phyloP scores from a whole-genome alignment of 352 stramenopile species.

The Phytophthora cactorum region DNA sequence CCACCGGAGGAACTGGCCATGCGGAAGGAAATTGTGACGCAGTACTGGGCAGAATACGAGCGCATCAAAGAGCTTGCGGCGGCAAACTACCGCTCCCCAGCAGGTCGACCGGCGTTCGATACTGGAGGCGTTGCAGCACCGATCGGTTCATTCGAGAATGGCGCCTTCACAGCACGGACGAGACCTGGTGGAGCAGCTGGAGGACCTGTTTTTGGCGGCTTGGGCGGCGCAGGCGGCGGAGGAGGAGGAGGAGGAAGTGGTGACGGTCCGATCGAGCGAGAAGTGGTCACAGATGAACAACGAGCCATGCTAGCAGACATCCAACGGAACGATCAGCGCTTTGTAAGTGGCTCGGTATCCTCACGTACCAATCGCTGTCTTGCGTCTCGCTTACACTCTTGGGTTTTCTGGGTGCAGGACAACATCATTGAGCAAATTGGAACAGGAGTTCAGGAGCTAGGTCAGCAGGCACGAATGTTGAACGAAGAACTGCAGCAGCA shows the following conservation, averaged over 20 bases:
- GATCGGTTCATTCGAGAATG: slow-evolving; percentile 73
- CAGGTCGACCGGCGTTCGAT: slow-evolving; percentile 51
- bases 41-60: slow-evolving; percentile 81
- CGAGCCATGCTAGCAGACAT: slow-evolving; percentile 75
- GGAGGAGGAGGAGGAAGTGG: slow-evolving; percentile 28
- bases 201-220: slow-evolving; percentile 37
- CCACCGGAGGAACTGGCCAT: slow-evolving; percentile 75
- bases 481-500: slow-evolving; percentile 89
- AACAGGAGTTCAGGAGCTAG: slow-evolving; percentile 78
- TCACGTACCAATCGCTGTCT: not conserved
- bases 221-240: slow-evolving; percentile 33
- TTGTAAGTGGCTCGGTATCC: slow-evolving; percentile 51
- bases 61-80: slow-evolving; percentile 80
- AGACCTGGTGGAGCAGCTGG: slow-evolving; percentile 25
- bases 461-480: slow-evolving; percentile 73
- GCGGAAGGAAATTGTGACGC: slow-evolving; percentile 78
- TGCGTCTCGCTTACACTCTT: not conserved
- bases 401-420: slow-evolving; percentile 50
- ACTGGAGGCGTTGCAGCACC: slow-evolving; percentile 46
- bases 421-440: slow-evolving; percentile 89
- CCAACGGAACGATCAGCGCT: slow-evolving; percentile 82
- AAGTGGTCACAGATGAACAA: slow-evolving; percentile 74
- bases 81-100: slow-evolving; percentile 61
- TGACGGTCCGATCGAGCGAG: slow-evolving; percentile 35
- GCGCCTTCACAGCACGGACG: slow-evolving; percentile 51